Evolutionary conservation across 2,329 filamentous ascomycete genomes (phyloP), one percentile per base, ranked within the genome.

Genomic region (Ophiocordyceps polyrhachis-furcata): DNA sequence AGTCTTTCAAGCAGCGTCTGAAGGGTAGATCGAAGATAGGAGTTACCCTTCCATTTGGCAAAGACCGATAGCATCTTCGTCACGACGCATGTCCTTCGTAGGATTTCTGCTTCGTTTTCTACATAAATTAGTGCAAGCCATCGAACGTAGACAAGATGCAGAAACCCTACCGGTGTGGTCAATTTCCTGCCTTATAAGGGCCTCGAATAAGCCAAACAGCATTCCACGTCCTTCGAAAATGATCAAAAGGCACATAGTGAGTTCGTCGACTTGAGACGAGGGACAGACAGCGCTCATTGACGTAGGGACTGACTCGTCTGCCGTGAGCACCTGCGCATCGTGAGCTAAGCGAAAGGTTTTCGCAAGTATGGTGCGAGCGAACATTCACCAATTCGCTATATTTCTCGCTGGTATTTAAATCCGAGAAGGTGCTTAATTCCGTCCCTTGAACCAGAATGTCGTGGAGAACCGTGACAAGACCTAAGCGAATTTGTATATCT

Each of bases 51-150:
- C 79, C 79, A 83, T 53, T 79, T 82, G 5, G 77, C 78, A 52
- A 81, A 83, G 8, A 81, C 69, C 1, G 79, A 81, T 2, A 83
- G 66, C 70, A 82, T 79, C 55, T 82, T 83, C 2, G 79, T 82
- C n/a, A 76, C 74, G 1, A 83, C 78, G 50, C 76, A 81, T 29
- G 79, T 79, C 43, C 77, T 67, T n/a, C 79, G 69, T 12, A 83
- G 59, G 20, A 83, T 66, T 52, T 83, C 79, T 1, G 77, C 70
- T 53, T 82, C 79, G 45, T 78, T 81, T 55, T 82, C 79, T 69
- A 32, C 4, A 3, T 0, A 35, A 1, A 15, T 55, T 42, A 59
- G 28, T 13, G 28, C 28, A 17, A 21, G 29, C 7, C 23, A 23
- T 5, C 17, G 3, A n/a, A 3, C 9, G 14, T 2, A 19, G 17